Percentiles rank a stretch among this genome's conserved stretches.
phyloP scores from a whole-genome alignment of 1,284 basidiomycete genomes.

The Exobasidium cylindrosporum region DNA sequence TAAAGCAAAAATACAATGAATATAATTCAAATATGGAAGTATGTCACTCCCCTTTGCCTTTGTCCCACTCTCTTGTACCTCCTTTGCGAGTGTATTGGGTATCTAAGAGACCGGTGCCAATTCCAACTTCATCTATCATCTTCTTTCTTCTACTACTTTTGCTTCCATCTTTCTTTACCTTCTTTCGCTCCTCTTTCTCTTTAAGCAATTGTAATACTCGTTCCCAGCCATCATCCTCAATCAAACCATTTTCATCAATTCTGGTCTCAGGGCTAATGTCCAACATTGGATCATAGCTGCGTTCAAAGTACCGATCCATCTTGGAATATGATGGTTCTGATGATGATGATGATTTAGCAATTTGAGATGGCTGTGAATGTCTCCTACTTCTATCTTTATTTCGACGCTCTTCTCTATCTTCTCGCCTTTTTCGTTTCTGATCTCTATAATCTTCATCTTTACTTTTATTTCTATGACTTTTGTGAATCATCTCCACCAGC shows the following conservation, averaged over 20 bases:
- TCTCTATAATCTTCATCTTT: conserved; percentile 10
- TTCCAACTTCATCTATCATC: background rate
- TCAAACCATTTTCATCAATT: conserved; percentile 16
- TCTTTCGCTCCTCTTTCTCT: conserved; percentile 3
- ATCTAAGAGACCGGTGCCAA: conserved; percentile 8
- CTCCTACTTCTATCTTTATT: background rate
- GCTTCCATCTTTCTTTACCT: background rate
- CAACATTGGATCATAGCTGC: conserved; percentile 25
- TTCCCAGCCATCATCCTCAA: conserved; percentile 28
- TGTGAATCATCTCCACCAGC: background rate
- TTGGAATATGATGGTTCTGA: conserved; percentile 29
- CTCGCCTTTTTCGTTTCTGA: background rate
- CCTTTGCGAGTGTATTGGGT: conserved; percentile 17
- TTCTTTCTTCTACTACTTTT: background rate
- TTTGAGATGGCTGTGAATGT: background rate
- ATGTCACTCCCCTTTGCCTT: background rate
- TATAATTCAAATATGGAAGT: no score
- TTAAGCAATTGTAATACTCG: conserved; percentile 12
- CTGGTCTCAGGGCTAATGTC: conserved; percentile 18
- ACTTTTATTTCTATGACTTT: background rate
- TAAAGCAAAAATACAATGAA: no score
- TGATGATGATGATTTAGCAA: conserved; percentile 5
- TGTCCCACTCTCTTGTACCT: conserved; percentile 2
- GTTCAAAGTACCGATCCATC: conserved; percentile 45
- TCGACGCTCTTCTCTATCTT: conserved; percentile 2